phyloP scores from a whole-genome alignment of 306 rosid species.

The Adenanthera pavonina region DNA sequence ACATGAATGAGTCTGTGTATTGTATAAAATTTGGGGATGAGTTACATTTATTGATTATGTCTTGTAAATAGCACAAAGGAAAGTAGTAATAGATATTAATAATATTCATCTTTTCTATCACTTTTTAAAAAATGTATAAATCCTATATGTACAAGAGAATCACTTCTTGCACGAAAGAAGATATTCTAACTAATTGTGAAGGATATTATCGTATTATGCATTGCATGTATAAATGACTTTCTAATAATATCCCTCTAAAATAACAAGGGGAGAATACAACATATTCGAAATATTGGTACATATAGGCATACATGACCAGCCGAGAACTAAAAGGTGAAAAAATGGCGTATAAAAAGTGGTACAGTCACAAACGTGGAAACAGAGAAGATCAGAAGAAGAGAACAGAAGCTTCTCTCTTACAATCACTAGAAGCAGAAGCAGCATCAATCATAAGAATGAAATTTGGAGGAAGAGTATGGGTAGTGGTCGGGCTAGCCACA shows the following conservation, averaged over 20 bases:
- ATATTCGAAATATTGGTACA: not conserved
- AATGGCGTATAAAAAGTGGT: not conserved
- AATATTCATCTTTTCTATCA: no score
- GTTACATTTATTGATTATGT: no score
- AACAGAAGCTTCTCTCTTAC: no score
- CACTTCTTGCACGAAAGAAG: not conserved
- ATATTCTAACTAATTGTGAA: no score
- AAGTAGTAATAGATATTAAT: no score
- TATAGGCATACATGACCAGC: not conserved
- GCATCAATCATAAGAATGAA: conserved; percentile 12
- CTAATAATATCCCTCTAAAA: not conserved
- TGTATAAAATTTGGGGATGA: no score
- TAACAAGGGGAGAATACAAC: not conserved
- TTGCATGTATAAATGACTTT: not conserved
- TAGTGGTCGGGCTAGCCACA: conserved; percentile 27
- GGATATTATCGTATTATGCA: no score
- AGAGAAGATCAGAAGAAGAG: not conserved
- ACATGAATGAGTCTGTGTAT: not conserved
- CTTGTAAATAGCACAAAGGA: no score
- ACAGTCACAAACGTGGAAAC: not conserved
- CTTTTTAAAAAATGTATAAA: no score
- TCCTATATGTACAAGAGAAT: not conserved
- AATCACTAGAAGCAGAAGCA: not conserved
- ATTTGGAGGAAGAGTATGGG: conserved; percentile 3
- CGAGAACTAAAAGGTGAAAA: not conserved